phyloP scores from a whole-genome alignment of 106 monocot genomes.

The Dactylorhiza incarnata region DNA sequence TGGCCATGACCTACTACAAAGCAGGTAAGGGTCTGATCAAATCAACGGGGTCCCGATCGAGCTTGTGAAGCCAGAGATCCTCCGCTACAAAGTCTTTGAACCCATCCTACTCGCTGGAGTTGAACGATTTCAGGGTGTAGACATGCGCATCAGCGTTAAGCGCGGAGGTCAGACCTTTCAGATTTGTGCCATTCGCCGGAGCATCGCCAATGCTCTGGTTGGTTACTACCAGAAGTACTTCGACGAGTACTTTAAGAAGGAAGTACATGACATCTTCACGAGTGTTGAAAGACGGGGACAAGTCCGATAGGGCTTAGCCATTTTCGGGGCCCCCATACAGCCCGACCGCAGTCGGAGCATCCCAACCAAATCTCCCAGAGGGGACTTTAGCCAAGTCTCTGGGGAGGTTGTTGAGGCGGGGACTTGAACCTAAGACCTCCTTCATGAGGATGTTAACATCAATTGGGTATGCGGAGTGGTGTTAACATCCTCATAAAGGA shows the following conservation, averaged over 20 bases:
- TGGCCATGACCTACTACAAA: conserved; percentile 8
- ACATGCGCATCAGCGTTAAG: conserved; percentile 13
- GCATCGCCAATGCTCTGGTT: conserved; percentile 24
- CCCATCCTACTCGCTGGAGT: conserved; percentile 15
- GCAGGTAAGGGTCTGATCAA: conserved; percentile 8
- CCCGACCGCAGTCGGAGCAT: too few relatives aligned
- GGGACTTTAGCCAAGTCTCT: too few relatives aligned
- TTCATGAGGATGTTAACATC: too few relatives aligned
- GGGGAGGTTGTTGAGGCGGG: too few relatives aligned
- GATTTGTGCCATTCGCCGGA: conserved; percentile 17
- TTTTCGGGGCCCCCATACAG: too few relatives aligned
- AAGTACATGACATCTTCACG: conserved; percentile 13
- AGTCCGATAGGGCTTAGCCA: too few relatives aligned
- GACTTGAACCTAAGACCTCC: too few relatives aligned
- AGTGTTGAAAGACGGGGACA: too few relatives aligned
- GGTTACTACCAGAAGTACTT: conserved; percentile 20
- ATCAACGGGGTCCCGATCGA: conserved; percentile 11
- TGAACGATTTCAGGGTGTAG: conserved; percentile 11
- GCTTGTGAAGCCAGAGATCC: conserved; percentile 14
- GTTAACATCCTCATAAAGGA: too few relatives aligned
- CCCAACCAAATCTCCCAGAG: too few relatives aligned
- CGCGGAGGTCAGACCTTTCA: conserved; percentile 14
- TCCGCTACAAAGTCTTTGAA: conserved; percentile 22
- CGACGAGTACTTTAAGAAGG: conserved; percentile 17
- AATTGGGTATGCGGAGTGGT: too few relatives aligned